A percentile compares a stretch with the other conserved stretches of the same genome.
phyloP scores from a whole-genome alignment of 23 red algal genomes.

The Gracilaria caudata region DNA sequence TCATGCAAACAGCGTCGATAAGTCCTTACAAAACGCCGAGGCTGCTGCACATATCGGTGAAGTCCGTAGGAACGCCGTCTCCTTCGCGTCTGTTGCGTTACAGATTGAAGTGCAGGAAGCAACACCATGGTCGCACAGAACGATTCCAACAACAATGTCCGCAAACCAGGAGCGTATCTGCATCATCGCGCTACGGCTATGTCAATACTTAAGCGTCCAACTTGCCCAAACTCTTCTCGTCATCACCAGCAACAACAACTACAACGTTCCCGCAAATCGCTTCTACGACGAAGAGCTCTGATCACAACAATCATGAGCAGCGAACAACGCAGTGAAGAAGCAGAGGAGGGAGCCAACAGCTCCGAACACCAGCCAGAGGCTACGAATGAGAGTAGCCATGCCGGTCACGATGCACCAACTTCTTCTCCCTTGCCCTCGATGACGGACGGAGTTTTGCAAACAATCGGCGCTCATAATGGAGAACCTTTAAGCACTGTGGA shows the following conservation, averaged over 20 bases:
- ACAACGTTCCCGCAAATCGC: background rate
- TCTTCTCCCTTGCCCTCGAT: background rate
- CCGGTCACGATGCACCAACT: background rate
- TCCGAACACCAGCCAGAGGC: background rate
- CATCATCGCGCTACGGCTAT: background rate
- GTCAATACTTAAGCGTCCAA: background rate
- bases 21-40: background rate
- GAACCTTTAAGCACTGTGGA: background rate
- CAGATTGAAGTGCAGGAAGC: background rate
- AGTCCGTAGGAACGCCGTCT: background rate
- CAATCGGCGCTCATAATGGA: no score
- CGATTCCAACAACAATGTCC: slow-evolving; percentile 7
- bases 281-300: background rate
- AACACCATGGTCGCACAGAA: slow-evolving; percentile 1
- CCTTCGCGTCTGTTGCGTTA: background rate
- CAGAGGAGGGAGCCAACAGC: background rate
- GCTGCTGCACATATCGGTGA: background rate
- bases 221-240: background rate
- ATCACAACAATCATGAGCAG: background rate
- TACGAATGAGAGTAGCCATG: background rate
- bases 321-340: background rate
- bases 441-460: no score
- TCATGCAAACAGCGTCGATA: background rate
- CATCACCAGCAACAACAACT: background rate
- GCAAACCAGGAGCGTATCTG: background rate